Evolutionary conservation across 495 filamentous ascomycete genomes (phyloP).

Genomic region (Collariella sp.): DNA sequence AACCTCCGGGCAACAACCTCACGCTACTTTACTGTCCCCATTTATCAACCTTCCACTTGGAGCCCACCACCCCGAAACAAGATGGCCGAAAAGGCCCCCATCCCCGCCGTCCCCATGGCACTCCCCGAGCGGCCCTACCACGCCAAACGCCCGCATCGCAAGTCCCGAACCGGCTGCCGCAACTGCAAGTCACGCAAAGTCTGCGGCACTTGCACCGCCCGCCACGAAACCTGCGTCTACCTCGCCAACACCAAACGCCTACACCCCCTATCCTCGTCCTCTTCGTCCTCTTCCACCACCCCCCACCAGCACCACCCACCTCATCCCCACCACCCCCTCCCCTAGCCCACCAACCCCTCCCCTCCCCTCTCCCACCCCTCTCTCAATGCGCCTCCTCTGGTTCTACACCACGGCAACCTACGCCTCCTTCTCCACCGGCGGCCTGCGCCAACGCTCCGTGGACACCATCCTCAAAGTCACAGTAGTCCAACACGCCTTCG

Average conservation of each 20-base stretch:
- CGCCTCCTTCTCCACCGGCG: constrained; percentile 31
- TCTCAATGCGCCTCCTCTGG: constrained; percentile 38
- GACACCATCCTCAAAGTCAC: constrained; percentile 34
- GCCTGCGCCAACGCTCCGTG: constrained; percentile 21
- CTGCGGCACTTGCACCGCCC: constrained; percentile 38
- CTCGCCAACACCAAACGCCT: neutral
- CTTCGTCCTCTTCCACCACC: constrained; percentile 4
- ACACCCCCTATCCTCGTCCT: neutral
- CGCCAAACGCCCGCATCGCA: constrained; percentile 44
- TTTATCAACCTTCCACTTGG: neutral
- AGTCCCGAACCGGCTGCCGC: constrained; percentile 44
- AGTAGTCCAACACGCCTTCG: constrained; percentile 39
- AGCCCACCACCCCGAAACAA: neutral
- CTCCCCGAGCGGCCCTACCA: constrained; percentile 29
- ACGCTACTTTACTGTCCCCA: no score
- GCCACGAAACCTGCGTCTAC: constrained; percentile 39
- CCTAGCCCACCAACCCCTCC: constrained; percentile 26
- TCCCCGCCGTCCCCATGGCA: neutral
- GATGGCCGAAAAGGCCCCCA: neutral
- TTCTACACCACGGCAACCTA: constrained; percentile 33
- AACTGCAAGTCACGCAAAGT: constrained; percentile 39
- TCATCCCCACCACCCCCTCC: neutral
- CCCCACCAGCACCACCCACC: neutral
- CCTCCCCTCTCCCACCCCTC: constrained; percentile 17
- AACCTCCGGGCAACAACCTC: no score